Conservation (phyloP, 2,329 filamentous ascomycete species). For the Colletotrichum incanum region DNA sequence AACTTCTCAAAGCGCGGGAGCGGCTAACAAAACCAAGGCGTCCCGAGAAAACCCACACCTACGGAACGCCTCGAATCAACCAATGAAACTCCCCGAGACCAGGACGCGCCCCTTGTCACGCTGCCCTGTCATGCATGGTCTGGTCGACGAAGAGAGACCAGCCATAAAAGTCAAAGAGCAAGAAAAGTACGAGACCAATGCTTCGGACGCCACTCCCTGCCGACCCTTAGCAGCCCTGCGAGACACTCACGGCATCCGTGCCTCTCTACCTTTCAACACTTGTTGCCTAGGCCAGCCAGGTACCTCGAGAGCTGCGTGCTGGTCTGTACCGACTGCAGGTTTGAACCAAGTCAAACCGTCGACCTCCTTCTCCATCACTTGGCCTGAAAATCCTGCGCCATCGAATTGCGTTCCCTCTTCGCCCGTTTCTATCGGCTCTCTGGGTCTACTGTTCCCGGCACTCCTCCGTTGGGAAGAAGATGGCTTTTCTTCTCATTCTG, state of each 20-base stretch:
- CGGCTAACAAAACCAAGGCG: constrained; percentile 28
- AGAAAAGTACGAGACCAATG: constrained; percentile 26
- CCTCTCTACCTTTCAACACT: background rate
- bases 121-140: constrained; percentile 31
- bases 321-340: background rate
- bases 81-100: constrained; percentile 34
- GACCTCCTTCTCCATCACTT: constrained; percentile 6
- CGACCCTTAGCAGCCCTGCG: constrained; percentile 14
- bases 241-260: constrained; percentile 22
- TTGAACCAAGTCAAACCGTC: constrained; percentile 1
- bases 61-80: constrained; percentile 23
- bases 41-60: background rate
- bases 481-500: background rate
- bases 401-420: background rate
- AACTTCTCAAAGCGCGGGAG: constrained; percentile 24
- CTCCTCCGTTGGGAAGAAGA: background rate
- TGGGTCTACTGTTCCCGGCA: constrained; percentile 15
- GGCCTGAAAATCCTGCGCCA: constrained; percentile 25
- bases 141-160: constrained; percentile 21
- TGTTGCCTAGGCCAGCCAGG: background rate
- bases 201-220: constrained; percentile 12
- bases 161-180: constrained; percentile 34
- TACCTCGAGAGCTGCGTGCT: background rate
- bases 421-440: background rate
- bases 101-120: constrained; percentile 14